Evolutionary conservation across 495 filamentous ascomycete genomes (phyloP).

Genomic region (Penicillium bialowiezense): DNA sequence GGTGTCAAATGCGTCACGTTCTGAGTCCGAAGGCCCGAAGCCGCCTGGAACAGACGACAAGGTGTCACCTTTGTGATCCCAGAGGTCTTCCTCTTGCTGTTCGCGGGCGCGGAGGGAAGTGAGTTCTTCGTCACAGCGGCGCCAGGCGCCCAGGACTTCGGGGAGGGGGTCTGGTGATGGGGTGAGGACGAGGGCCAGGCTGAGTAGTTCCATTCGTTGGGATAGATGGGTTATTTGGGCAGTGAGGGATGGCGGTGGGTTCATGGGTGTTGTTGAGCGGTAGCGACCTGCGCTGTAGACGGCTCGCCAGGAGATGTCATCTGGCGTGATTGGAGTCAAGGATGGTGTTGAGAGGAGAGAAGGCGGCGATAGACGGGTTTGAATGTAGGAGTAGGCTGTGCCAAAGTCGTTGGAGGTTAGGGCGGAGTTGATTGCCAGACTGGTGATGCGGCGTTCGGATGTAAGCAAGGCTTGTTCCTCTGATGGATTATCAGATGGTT

Average conservation of each 20-base stretch:
- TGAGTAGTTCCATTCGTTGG: constrained; percentile 88
- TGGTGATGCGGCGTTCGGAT: constrained; percentile 68
- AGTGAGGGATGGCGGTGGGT: constrained; percentile 26
- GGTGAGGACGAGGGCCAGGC: constrained; percentile 76
- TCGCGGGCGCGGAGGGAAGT: constrained; percentile 66
- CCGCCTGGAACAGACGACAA: constrained; percentile 61
- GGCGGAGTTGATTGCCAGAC: constrained; percentile 86
- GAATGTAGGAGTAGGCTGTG: constrained; percentile 93
- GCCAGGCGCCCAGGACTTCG: constrained; percentile 82
- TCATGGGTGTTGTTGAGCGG: constrained; percentile 43
- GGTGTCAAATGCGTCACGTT: constrained; percentile 45
- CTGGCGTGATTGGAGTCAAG: constrained; percentile 40
- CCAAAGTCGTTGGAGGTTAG: constrained; percentile 89
- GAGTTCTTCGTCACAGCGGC: constrained; percentile 84
- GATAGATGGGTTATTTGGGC: constrained; percentile 43
- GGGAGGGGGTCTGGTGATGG: constrained; percentile 69
- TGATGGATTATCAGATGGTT: constrained; percentile 5
- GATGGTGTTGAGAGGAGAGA: constrained; percentile 28
- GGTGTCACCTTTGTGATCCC: constrained; percentile 65
- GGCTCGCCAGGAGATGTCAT: constrained; percentile 89
- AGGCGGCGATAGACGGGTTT: constrained; percentile 57
- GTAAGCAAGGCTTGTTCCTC: constrained; percentile 30
- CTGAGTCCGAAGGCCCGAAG: constrained; percentile 51
- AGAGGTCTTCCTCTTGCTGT: constrained; percentile 67
- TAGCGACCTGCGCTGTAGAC: constrained; percentile 86